phyloP scores from a whole-genome alignment of 495 filamentous ascomycete species.

The Neurospora tetraspora region DNA sequence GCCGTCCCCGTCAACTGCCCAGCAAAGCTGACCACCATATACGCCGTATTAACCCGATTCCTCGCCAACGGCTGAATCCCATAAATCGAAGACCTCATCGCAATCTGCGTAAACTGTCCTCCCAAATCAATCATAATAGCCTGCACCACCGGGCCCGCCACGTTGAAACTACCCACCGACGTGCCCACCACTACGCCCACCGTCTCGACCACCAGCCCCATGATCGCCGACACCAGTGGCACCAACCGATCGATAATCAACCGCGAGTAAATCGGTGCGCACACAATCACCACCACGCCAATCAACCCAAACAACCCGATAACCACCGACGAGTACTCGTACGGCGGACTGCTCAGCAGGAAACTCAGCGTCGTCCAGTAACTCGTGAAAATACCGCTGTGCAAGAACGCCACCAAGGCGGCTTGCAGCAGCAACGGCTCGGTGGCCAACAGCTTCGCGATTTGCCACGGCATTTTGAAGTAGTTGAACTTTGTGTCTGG shows the following conservation, averaged over 20 bases:
- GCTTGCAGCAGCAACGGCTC: constrained; percentile 61
- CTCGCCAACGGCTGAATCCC: constrained; percentile 58
- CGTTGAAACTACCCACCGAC: constrained; percentile 50
- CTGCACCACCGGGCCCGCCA: constrained; percentile 68
- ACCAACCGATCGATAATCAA: constrained; percentile 58
- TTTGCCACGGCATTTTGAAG: constrained; percentile 52
- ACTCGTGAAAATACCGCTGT: constrained; percentile 31
- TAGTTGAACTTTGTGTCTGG: constrained; percentile 50
- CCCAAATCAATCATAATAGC: constrained; percentile 66
- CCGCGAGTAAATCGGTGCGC: constrained; percentile 59
- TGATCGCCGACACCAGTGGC: constrained; percentile 54
- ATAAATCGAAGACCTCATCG: constrained; percentile 64
- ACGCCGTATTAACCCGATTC: constrained; percentile 74
- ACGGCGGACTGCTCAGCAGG: constrained; percentile 58
- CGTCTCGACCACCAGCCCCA: constrained; percentile 49
- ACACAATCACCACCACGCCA: constrained; percentile 56
- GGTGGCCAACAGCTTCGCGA: constrained; percentile 47
- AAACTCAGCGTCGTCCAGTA: constrained; percentile 83
- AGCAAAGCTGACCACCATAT: constrained; percentile 65
- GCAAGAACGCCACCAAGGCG: constrained; percentile 27
- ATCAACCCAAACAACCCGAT: constrained; percentile 76
- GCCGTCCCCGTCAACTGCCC: constrained; percentile 71
- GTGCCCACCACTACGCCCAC: constrained; percentile 60
- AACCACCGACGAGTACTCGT: constrained; percentile 51
- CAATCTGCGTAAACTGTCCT: constrained; percentile 64